Evolutionary conservation across 2,329 filamentous ascomycete genomes (phyloP).

Genomic region (Botrytis deweyae): DNA sequence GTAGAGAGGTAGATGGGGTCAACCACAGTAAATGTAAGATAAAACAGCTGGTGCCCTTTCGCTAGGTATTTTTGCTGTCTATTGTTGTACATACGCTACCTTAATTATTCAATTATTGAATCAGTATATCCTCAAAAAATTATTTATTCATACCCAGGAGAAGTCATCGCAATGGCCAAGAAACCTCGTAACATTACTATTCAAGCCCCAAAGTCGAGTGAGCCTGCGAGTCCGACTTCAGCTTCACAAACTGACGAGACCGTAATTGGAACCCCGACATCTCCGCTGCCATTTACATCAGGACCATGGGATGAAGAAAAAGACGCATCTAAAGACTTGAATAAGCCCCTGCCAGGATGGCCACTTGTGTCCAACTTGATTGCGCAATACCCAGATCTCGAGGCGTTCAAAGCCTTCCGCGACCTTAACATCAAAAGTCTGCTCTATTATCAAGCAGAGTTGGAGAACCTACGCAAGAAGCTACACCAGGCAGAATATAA

Average conservation of each 20-base stretch:
- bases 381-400: slow-evolving; percentile 20
- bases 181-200: neutral
- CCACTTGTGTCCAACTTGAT: slow-evolving; percentile 21
- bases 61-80: neutral
- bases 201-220: neutral
- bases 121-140: neutral
- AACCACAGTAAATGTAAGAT: neutral
- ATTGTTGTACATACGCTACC: neutral
- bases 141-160: neutral
- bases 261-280: neutral
- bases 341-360: slow-evolving; percentile 21
- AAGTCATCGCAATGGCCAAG: neutral
- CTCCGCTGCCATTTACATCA: neutral
- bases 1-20: neutral
- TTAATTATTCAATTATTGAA: neutral
- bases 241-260: neutral
- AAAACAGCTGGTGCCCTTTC: neutral
- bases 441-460: slow-evolving; percentile 30
- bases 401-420: slow-evolving; percentile 25
- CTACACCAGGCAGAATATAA: slow-evolving; percentile 25
- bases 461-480: slow-evolving; percentile 14
- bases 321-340: neutral
- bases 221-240: neutral
- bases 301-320: neutral
- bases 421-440: slow-evolving; percentile 29